Percentiles rank a stretch among this genome's conserved stretches.
These are phyloP conservation scores for Cladosporium colombiae DNA, from an alignment of 2,329 filamentous ascomycete genomes.

Conservation along the genomic window DNA sequence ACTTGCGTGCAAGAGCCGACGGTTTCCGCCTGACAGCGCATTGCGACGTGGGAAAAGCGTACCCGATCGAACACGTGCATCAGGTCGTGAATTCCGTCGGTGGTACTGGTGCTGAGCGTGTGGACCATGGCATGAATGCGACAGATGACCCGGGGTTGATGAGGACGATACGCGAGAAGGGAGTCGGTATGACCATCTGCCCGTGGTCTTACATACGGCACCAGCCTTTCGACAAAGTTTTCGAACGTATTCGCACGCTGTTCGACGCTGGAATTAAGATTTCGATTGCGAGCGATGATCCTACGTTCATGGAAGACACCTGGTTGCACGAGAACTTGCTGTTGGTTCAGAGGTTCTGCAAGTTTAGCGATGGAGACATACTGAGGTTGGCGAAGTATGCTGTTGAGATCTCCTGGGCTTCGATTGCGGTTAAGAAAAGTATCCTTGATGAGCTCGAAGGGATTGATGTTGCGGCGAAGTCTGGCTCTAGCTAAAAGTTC, in stretches of 20 bases:
- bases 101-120: conserved; percentile 40
- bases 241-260: conserved; percentile 48
- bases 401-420: conserved; percentile 52
- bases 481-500: not conserved
- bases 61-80: conserved; percentile 47
- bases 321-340: conserved; percentile 53
- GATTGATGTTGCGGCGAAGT: not conserved
- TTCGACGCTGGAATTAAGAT: conserved; percentile 50
- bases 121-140: conserved; percentile 48
- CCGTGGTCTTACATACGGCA: conserved; percentile 47
- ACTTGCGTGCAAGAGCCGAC: conserved; percentile 40
- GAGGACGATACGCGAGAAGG: conserved; percentile 34
- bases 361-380: conserved; percentile 47
- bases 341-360: conserved; percentile 46
- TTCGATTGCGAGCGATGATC: conserved; percentile 53
- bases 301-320: conserved; percentile 53
- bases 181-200: conserved; percentile 46
- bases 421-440: conserved; percentile 39
- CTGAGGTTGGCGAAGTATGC: conserved; percentile 45
- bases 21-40: conserved; percentile 52
- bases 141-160: conserved; percentile 40
- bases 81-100: conserved; percentile 38
- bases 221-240: conserved; percentile 46
- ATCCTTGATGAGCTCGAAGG: conserved; percentile 19
- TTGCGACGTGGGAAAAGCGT: conserved; percentile 54